Base-by-base conservation (phyloP, 176 grass and related monocot species). In the Phyllostachys edulis region DNA sequence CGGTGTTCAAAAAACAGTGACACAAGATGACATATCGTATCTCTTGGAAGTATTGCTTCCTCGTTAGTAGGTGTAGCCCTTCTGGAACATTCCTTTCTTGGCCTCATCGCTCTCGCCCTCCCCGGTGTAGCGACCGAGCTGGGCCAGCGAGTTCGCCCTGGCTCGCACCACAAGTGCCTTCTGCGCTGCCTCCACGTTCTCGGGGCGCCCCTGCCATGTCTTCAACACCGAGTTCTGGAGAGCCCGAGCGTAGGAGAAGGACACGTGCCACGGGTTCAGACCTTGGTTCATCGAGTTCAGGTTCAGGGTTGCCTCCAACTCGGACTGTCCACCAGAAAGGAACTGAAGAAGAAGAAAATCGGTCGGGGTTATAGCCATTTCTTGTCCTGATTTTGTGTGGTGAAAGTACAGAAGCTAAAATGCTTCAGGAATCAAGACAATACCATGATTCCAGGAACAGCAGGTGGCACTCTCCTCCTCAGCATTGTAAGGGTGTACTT, bases 361-460 rank as follows among this genome's bases (percentile, higher is more conserved):
- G 55, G 9, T 20, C n/a, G 1, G 9, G 5, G 27, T 77, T 77
- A 69, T 12, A 54, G 57, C 17, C 6, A 24, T 29, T 56, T 60
- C 12, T 46, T 57, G 10, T 9, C 29, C 41, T 16, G 61, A 61
- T 70, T 79, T 32, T n/a, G n/a, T 42, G 10, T 26, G 51, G 29
- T 26, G 39, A n/a, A 3, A 59, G 15, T 1, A 32, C 15, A 70
- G 46, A 85, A 50, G 67, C 6, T 69, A 24, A 51, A 16, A 85
- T 89, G 9, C 59, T 52, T 32, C 29, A 46, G 67, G 41, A 24
- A 23, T 56, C 50, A 40, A 15, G n/a, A 60, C 5, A 47, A 72
- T 92, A 98, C 96, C 96, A 98, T 98, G 77, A 98, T 98, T 67
- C 96, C 96, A 87, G 96, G 93, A 40, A 98, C 93, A 17, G 96